phyloP scores from a whole-genome alignment of 106 monocot species.

The Acorus gramineus region DNA sequence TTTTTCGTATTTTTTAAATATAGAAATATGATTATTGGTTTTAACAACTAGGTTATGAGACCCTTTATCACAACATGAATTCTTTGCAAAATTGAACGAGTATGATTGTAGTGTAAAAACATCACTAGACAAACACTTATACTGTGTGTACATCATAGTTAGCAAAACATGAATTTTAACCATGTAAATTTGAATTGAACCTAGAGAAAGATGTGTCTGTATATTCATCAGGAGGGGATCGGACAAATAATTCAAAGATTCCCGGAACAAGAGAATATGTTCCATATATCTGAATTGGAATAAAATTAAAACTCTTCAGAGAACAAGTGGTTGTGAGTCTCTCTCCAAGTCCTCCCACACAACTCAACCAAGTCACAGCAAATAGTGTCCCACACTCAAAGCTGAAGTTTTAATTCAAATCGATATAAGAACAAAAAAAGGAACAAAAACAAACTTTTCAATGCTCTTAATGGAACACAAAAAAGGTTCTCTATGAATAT shows the following conservation, averaged over 20 bases:
- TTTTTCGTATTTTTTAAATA: background rate
- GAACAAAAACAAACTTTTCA: no score
- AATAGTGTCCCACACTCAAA: background rate
- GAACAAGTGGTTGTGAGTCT: slow-evolving; percentile 32
- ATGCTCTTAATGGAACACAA: no score
- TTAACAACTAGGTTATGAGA: no score
- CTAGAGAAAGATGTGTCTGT: background rate
- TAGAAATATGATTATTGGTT: background rate
- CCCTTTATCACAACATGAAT: no score
- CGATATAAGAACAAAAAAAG: background rate
- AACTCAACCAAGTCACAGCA: background rate
- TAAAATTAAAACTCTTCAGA: no score
- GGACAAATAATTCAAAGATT: background rate
- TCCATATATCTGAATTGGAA: background rate
- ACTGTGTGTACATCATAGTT: no score
- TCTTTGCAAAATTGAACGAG: no score
- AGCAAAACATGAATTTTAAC: no score
- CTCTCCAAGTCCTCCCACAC: slow-evolving; percentile 20
- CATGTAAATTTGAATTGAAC: no score
- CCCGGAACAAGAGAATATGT: slow-evolving; percentile 13
- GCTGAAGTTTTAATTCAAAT: background rate
- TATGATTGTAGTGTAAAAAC: no score
- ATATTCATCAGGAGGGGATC: background rate
- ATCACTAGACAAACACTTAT: no score
- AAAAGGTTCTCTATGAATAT: no score